Evolutionary conservation across 1,284 basidiomycete genomes (phyloP).

Genomic region (Heterobasidion occidentale): DNA sequence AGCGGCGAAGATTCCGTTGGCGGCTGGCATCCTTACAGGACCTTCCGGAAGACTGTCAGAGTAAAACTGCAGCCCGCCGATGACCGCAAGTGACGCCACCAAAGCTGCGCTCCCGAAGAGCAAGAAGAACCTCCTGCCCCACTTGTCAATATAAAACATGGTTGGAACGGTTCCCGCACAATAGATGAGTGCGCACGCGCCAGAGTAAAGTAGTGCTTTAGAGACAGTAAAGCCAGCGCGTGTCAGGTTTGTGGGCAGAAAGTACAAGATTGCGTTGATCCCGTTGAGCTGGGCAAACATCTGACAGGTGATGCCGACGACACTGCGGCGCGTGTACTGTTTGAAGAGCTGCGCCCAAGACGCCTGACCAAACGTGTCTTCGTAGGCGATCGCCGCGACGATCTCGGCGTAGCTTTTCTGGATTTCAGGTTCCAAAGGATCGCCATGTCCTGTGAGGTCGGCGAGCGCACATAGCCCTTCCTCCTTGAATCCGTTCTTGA

Average conservation of each 20-base stretch:
- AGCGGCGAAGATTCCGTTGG: slow-evolving; percentile 38
- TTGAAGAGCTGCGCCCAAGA: slow-evolving; percentile 38
- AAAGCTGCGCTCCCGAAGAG: slow-evolving; percentile 38
- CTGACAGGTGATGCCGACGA: slow-evolving; percentile 44
- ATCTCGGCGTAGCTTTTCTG: slow-evolving; percentile 34
- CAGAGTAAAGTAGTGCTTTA: slow-evolving; percentile 39
- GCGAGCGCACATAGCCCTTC: slow-evolving; percentile 39
- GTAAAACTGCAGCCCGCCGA: slow-evolving; percentile 37
- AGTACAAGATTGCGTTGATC: slow-evolving; percentile 48
- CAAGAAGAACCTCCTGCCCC: slow-evolving; percentile 44
- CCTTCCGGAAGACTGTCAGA: slow-evolving; percentile 32
- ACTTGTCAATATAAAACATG: slow-evolving; percentile 47
- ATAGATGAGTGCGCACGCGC: slow-evolving; percentile 50
- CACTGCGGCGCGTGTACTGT: slow-evolving; percentile 35
- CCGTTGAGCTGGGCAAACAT: slow-evolving; percentile 51
- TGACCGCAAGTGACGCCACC: slow-evolving; percentile 29
- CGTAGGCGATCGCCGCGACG: slow-evolving; percentile 29
- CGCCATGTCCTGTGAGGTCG: slow-evolving; percentile 39
- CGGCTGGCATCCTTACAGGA: slow-evolving; percentile 23
- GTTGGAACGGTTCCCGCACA: slow-evolving; percentile 49
- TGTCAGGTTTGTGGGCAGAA: slow-evolving; percentile 39
- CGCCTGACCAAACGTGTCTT: slow-evolving; percentile 30
- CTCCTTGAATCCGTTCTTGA: slow-evolving; percentile 37
- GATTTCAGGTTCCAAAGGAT: slow-evolving; percentile 30
- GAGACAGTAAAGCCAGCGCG: slow-evolving; percentile 39